Base-by-base conservation (phyloP, 2,329 filamentous ascomycete species). In the Lasiodiplodia theobromae region DNA sequence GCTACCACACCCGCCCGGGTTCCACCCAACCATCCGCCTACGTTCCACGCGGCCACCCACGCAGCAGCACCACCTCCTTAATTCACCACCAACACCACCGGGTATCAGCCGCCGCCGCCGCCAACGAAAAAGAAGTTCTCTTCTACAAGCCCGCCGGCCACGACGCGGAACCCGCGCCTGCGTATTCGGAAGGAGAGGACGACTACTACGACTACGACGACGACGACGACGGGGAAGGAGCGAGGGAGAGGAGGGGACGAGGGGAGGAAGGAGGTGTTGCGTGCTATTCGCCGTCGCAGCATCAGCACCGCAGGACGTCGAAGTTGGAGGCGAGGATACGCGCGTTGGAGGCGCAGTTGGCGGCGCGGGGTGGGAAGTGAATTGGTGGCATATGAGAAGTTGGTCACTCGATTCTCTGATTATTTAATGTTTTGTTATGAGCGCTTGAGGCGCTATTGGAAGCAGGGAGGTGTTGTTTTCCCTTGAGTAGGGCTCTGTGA, bases 21-120 rank as follows among this genome's bases (percentile, higher is more conserved):
- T 51, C 60, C 18, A 64, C 60, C 28, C 28, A 52, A 18, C 60
- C 60, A n/a, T 38, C 44, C 18, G 47, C 31, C 60, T 64, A 64
- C 60, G n/a, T 64, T 10, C 60, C 60, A 12, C 44, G 44, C 47
- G 60, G 60, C 60, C 47, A 64, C 31, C 60, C 60, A 0, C 23
- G 10, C 40, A 28, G 2, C 56, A 37, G 3, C n/a, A 34, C 52
- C 25, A 5, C 28, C 37, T 25, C 37, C 2, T 34, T 34, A 34
- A 12, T 37, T 23, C 23, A 23, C 31, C 12, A 23, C 54, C n/a
- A 21, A 10, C 34, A 23, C 31, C 3, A 34, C 31, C 31, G 31
- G 31, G 31, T 34, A 34, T 3, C 38, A 16, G 11, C 37, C 28
- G 54, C 28, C 56, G 37, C 12, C 21, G 18, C 31, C 28, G 0